A percentile compares a stretch with the other conserved stretches of the same genome.
Conservation (phyloP, 2,329 filamentous ascomycete species). For the Fusarium pilosicola region DNA sequence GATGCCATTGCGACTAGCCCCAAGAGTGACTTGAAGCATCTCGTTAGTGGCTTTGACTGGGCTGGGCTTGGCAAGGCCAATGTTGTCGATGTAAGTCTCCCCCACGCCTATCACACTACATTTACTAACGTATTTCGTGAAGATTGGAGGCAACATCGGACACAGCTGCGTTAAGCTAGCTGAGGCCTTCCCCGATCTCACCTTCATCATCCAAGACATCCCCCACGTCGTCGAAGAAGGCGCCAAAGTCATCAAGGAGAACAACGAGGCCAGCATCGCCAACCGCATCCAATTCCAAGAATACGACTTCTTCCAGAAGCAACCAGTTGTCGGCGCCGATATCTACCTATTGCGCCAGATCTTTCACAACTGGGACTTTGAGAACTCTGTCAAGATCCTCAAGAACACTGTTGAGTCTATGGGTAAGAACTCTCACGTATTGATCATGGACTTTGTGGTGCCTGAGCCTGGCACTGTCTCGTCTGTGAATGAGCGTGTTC, state of each 20-base stretch:
- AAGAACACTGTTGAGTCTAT: not conserved
- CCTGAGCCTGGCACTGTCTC: not conserved
- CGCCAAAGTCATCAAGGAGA: not conserved
- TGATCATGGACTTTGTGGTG: not conserved
- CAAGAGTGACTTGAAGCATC: not conserved
- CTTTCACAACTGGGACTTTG: slow-evolving; percentile 3
- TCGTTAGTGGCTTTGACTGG: not conserved
- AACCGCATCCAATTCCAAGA: not conserved
- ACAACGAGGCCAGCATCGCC: not conserved
- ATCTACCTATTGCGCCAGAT: not conserved
- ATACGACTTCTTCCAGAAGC: slow-evolving; percentile 1
- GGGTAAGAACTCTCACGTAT: not conserved
- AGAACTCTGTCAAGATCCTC: not conserved
- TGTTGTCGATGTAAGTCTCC: not conserved
- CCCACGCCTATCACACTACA: accelerated
- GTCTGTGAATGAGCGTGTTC: not conserved
- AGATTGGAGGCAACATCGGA: not conserved
- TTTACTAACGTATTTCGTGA: accelerated
- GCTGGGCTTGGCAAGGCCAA: not conserved
- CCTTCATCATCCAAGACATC: not conserved
- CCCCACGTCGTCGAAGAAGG: not conserved
- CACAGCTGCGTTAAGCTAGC: not conserved
- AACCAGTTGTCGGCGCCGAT: not conserved
- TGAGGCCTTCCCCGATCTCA: not conserved
- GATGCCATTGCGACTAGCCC: not conserved